Evolutionary conservation across 2,329 filamentous ascomycete species (phyloP).

Genomic region (Colletotrichum costaricense): DNA sequence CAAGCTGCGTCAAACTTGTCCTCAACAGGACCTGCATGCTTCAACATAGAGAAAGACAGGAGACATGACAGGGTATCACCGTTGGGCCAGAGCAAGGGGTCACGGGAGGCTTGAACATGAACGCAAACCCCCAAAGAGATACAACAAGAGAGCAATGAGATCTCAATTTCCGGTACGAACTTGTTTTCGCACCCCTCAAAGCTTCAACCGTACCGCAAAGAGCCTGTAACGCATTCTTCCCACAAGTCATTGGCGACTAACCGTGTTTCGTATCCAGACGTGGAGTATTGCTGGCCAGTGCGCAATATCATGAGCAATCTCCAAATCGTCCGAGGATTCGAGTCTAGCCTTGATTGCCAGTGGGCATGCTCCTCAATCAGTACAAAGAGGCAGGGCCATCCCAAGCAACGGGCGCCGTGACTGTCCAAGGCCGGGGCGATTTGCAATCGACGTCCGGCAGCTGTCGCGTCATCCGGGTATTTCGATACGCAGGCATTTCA

Average conservation of each 20-base stretch:
- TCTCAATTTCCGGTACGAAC: too few relatives aligned
- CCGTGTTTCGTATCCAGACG: slow-evolving; percentile 8
- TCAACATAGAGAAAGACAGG: not conserved
- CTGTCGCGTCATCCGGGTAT: not conserved
- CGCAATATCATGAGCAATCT: not conserved
- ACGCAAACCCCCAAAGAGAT: too few relatives aligned
- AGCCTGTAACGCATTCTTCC: not conserved
- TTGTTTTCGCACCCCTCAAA: not conserved
- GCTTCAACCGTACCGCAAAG: not conserved
- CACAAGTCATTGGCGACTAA: not conserved
- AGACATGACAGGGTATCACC: not conserved
- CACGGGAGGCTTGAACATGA: not conserved
- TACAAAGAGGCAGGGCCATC: not conserved
- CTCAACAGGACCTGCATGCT: not conserved
- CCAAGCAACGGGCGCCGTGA: not conserved
- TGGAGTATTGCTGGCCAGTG: not conserved
- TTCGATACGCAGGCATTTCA: not conserved
- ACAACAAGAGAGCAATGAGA: too few relatives aligned
- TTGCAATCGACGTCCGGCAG: not conserved
- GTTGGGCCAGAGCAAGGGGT: not conserved
- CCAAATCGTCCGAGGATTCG: not conserved
- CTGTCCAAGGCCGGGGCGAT: not conserved
- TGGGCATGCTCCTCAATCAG: not conserved
- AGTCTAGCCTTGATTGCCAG: not conserved
- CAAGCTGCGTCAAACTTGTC: slow-evolving; percentile 11